These are phyloP conservation scores for Magnusiomyces ingens DNA, from an alignment of 1,139 yeast species.

Conservation along the genomic window DNA sequence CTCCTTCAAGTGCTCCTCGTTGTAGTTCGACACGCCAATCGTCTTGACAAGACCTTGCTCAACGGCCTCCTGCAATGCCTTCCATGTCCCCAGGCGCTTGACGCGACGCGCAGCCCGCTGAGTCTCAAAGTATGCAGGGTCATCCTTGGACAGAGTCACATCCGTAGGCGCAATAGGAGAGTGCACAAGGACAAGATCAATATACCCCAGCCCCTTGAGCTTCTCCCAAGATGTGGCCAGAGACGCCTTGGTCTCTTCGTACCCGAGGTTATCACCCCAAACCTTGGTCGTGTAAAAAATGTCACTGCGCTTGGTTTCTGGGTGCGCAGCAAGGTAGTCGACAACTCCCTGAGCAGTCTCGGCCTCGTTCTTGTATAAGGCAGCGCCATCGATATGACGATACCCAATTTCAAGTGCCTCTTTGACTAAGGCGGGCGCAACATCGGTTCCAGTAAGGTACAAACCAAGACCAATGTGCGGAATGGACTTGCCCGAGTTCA, in stretches of 20 bases:
- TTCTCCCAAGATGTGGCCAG: constrained; percentile 44
- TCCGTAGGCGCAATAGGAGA: constrained; percentile 26
- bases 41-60: constrained; percentile 49
- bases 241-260: constrained; percentile 49
- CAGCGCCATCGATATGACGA: constrained; percentile 63
- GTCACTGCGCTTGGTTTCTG: constrained; percentile 35
- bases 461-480: constrained; percentile 58
- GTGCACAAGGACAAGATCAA: constrained; percentile 40
- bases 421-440: constrained; percentile 40
- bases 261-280: constrained; percentile 51
- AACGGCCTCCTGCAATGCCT: constrained; percentile 26
- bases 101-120: not conserved
- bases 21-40: constrained; percentile 74
- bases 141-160: not conserved
- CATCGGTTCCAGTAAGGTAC: constrained; percentile 40
- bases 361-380: constrained; percentile 49
- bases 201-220: constrained; percentile 42
- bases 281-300: constrained; percentile 69
- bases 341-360: constrained; percentile 48
- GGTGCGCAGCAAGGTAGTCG: constrained; percentile 35
- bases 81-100: constrained; percentile 27
- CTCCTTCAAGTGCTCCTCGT: constrained; percentile 44
- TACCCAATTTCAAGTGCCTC: constrained; percentile 57
- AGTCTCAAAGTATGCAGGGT: not conserved
- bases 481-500: constrained; percentile 36